These are phyloP conservation scores for Murraya koenigii DNA, from an alignment of 345 rosid genomes.

Conservation along the genomic window DNA sequence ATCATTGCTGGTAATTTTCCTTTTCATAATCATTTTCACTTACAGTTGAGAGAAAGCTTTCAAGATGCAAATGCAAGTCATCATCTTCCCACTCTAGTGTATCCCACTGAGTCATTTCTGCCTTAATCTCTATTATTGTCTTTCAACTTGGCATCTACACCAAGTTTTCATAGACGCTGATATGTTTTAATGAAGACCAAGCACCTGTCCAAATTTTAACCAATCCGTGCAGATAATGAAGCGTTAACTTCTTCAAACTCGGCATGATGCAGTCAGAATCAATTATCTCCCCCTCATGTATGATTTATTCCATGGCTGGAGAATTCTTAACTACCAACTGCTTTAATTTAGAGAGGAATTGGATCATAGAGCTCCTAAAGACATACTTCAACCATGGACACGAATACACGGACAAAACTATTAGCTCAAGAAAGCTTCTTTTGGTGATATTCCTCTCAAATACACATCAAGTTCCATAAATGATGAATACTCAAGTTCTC, in stretches of 20 bases:
- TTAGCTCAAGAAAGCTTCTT: slow-evolving; percentile 17
- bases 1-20: not conserved
- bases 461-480: slow-evolving; percentile 5
- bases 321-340: slow-evolving; percentile 18
- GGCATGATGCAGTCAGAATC: no score
- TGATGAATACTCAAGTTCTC: slow-evolving; percentile 19
- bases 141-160: not conserved
- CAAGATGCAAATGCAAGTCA: no score
- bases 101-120: slow-evolving; percentile 18
- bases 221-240: slow-evolving; percentile 8
- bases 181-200: slow-evolving; percentile 7
- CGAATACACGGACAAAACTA: not conserved
- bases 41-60: no score
- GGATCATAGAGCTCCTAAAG: slow-evolving; percentile 11
- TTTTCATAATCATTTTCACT: not conserved
- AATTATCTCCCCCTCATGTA: no score
- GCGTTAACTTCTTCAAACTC: no score
- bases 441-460: slow-evolving; percentile 1
- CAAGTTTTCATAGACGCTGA: slow-evolving; percentile 8
- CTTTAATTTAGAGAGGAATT: slow-evolving; percentile 9
- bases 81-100: slow-evolving; percentile 7
- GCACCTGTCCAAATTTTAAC: slow-evolving; percentile 6
- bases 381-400: slow-evolving; percentile 9
- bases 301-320: no score
- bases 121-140: slow-evolving; percentile 10